Base-by-base conservation (phyloP, 495 filamentous ascomycete species). In the Tetracladium setigerum region DNA sequence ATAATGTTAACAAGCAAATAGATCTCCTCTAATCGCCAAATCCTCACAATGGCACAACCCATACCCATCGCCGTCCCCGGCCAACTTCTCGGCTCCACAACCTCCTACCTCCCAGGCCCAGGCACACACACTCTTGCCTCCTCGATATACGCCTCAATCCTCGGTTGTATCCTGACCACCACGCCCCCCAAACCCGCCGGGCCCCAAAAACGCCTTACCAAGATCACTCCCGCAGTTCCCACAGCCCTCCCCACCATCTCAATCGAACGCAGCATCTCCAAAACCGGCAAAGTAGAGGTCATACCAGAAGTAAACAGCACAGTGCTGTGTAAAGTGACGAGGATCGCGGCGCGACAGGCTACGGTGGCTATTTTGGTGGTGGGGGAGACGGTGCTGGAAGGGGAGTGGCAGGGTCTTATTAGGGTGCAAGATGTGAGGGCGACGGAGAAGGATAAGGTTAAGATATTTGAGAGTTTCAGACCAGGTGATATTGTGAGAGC, bases 361-460 rank as follows among this genome's bases (percentile, higher is more conserved):
- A 80, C 82, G 17, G 79, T 94, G 19, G 82, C 78, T 14, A 95
- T 98, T 44, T 70, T 92, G 22, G 81, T 87, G 34, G 81, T 91
- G 13, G 77, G 82, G 38, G 84, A 84, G 35, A 73, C 71, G 3
- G 67, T 78, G 31, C 47, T 75, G 22, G 79, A 85, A 47, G 74
- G 75, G 22, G 74, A 78, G 60, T 78, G 77, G 70, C 71, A 75
- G 64, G 79, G 76, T 16, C 53, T 81, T 19, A 77, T 78, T 37
- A 74, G 91, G 8, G 79, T 80, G 51, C 91, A 97, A 66, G 92
- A 98, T 58, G 86, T 98, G 11, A 73, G 92, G 43, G 89, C 87
- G 14, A 95, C 91, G 33, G 92, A 98, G 76, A 95, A 95, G 68
- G 92, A 98, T 50, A 84, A 81, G 45, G 88, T 97, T 17, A 86